Conservation (phyloP, 2,329 filamentous ascomycete species). For the Botrytis squamosa region DNA sequence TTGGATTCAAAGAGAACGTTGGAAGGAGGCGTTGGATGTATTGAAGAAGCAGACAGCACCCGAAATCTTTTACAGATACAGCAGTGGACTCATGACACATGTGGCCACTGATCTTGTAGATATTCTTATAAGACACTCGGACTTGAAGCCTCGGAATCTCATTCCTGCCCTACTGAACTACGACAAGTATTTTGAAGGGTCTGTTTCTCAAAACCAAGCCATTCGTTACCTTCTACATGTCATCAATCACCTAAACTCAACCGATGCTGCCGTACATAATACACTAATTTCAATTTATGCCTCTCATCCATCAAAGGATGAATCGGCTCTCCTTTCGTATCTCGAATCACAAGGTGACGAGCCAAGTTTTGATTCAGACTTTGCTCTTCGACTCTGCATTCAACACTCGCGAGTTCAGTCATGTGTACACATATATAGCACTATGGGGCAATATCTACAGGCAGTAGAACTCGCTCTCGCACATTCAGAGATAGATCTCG, state of each 20-base stretch:
- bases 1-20: slow-evolving; percentile 94
- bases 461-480: slow-evolving; percentile 90
- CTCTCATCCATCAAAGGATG: slow-evolving; percentile 77
- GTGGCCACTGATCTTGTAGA: slow-evolving; percentile 85
- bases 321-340: slow-evolving; percentile 82
- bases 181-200: slow-evolving; percentile 71
- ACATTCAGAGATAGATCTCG: slow-evolving; percentile 85
- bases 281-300: slow-evolving; percentile 96
- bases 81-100: slow-evolving; percentile 93
- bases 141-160: slow-evolving; percentile 79
- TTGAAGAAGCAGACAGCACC: slow-evolving; percentile 90
- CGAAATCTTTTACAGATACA: slow-evolving; percentile 94
- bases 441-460: slow-evolving; percentile 91
- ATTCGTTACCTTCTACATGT: slow-evolving; percentile 91
- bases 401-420: slow-evolving; percentile 90
- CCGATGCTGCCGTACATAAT: slow-evolving; percentile 89
- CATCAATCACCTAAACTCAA: slow-evolving; percentile 79
- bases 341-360: slow-evolving; percentile 87
- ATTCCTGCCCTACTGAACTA: slow-evolving; percentile 95
- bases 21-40: slow-evolving; percentile 81
- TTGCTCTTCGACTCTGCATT: slow-evolving; percentile 92
- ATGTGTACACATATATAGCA: slow-evolving; percentile 95
- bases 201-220: slow-evolving; percentile 80
- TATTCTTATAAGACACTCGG: slow-evolving; percentile 86
- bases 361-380: slow-evolving; percentile 89